Evolutionary conservation across 78 protist species (phyloP), one percentile per base, ranked within the genome.

Genomic region (Neovahlkampfia damariscottae): DNA sequence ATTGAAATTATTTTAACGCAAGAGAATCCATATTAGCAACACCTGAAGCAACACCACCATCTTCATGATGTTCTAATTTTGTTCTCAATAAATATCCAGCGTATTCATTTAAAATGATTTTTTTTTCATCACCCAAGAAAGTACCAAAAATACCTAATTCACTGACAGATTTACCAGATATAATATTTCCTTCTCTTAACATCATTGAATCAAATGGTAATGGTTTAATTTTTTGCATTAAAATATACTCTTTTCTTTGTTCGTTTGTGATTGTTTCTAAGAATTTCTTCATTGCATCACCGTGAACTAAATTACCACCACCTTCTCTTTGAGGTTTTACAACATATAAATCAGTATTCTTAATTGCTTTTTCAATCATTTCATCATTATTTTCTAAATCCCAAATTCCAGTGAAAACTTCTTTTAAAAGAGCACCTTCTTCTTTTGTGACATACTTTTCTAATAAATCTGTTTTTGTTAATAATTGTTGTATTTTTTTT

Each of bases 281-380:
- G 3, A 74, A 4, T 8, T 29, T 5, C 32, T 31, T 39, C 82
- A 79, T 74, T 6, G 5, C 36, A 7, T 74, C 72, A 19, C 35
- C 76, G 0, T n/a, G 6, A 38, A 77, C 40, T 74, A 82, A 19
- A n/a, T 1, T 36, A 29, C 85, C 80, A 27, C 97, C 97, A n/a
- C 97, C 97, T 67, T 94, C 97, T 30, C 96, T 86, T 83, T 93
- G 95, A 30, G 97, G 97, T 74, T 94, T 94, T 72, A 94, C 87
- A 0, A 94, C 95, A 10, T 35, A 94, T 29, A 69, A 82, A 0
- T 70, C 38, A 0, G 93, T 91, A 3, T 38, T 6, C 1, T 66
- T 72, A 41, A 38, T 58, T 41, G 88, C 89, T 30, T 69, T 30
- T 8, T 9, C 38, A 28, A 91, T 77, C 8, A 40, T 50, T n/a